These are phyloP conservation scores for Schizothecium vesticola DNA, from an alignment of 495 filamentous ascomycete species.

Conservation along the genomic window DNA sequence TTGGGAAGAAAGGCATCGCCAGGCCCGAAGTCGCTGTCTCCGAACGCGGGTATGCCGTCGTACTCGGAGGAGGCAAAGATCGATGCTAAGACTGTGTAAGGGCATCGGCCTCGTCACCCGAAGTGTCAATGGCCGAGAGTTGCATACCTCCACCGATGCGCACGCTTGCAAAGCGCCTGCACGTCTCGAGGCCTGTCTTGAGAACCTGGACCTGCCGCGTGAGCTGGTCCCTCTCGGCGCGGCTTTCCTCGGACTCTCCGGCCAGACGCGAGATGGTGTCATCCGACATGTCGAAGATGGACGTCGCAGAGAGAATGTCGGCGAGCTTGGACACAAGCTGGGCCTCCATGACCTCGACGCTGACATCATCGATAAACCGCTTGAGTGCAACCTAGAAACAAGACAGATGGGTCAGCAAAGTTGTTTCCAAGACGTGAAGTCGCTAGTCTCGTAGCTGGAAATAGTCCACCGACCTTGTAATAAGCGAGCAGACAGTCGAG, in stretches of 20 bases:
- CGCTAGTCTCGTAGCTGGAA: neutral
- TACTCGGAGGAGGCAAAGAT: neutral
- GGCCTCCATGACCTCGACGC: constrained; percentile 53
- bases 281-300: constrained; percentile 40
- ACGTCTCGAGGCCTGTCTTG: constrained; percentile 43
- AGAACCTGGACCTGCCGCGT: constrained; percentile 49
- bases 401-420: neutral
- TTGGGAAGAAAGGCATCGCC: no score
- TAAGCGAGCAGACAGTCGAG: constrained; percentile 48
- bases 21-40: no score
- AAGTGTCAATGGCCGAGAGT: no score
- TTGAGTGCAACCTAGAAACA: constrained; percentile 51
- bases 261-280: constrained; percentile 45
- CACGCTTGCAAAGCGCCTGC: constrained; percentile 39
- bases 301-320: constrained; percentile 39
- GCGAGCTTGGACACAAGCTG: constrained; percentile 47
- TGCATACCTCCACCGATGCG: constrained; percentile 14
- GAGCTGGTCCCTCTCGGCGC: constrained; percentile 44
- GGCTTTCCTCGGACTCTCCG: constrained; percentile 50
- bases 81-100: neutral
- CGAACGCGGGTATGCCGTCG: neutral
- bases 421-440: no score
- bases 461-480: constrained; percentile 35
- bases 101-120: neutral
- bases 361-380: constrained; percentile 58